These are phyloP conservation scores for Zizania latifolia DNA, from an alignment of 176 grass and related monocot genomes.

Conservation along the genomic window DNA sequence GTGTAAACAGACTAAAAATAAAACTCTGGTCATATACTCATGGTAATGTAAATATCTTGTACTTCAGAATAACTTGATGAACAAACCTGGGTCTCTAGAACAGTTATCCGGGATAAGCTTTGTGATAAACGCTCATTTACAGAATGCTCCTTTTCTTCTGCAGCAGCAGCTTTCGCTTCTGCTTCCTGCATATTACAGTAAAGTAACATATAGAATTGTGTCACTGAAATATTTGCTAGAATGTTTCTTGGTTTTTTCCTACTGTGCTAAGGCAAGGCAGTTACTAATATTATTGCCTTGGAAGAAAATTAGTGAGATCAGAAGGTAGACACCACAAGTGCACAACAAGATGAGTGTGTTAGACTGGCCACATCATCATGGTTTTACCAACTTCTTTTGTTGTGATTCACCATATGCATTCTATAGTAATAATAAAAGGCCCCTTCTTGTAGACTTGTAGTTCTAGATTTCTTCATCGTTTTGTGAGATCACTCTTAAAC, in stretches of 20 bases:
- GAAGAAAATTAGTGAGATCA: neutral
- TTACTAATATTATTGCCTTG: neutral
- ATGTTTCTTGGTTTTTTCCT: constrained; percentile 8
- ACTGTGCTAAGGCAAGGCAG: neutral
- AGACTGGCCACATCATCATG: neutral
- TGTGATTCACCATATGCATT: neutral
- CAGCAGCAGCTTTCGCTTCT: constrained; percentile 93
- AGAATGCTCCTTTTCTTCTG: constrained; percentile 86
- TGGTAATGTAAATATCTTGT: neutral
- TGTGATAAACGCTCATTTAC: constrained; percentile 91
- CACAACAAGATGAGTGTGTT: neutral
- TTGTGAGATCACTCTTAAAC: neutral
- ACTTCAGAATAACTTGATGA: neutral
- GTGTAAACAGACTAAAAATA: constrained; percentile 11
- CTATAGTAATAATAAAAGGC: neutral
- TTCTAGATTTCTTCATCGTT: constrained; percentile 5
- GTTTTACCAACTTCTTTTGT: neutral
- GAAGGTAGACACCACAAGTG: neutral
- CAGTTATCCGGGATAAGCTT: constrained; percentile 72
- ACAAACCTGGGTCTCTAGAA: constrained; percentile 95
- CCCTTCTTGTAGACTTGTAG: neutral
- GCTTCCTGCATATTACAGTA: constrained; percentile 77
- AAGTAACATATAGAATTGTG: neutral
- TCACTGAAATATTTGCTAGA: neutral
- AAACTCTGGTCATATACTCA: neutral